Conservation (phyloP, 1,139 yeast genomes). For the Insectozyma bohioensis region DNA sequence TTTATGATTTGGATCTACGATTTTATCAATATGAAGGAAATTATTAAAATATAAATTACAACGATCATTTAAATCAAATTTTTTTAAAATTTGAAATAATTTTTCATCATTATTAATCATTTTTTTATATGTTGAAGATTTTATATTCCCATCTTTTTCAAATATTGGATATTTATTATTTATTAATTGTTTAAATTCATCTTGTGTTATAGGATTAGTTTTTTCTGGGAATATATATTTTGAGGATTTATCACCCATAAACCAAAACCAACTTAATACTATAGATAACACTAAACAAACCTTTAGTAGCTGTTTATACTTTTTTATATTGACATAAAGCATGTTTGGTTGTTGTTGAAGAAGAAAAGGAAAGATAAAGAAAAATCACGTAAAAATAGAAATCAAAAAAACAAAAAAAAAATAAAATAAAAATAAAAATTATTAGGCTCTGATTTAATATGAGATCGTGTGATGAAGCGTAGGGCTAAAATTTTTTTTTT, state of each 20-base stretch:
- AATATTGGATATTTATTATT: conserved; percentile 7
- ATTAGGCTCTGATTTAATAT: no score
- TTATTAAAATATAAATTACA: conserved; percentile 16
- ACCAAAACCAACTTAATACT: neutral
- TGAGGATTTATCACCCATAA: neutral
- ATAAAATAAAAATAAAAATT: no score
- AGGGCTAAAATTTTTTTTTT: no score
- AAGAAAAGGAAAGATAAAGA: no score
- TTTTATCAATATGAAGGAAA: conserved; percentile 1
- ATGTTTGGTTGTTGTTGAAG: no score
- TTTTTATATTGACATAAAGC: neutral
- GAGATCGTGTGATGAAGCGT: no score
- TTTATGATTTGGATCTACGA: conserved; percentile 16
- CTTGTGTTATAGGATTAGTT: neutral
- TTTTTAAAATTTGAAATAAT: conserved; percentile 9
- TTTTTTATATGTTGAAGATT: conserved; percentile 7
- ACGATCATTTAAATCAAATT: conserved; percentile 11
- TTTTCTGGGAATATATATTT: conserved; percentile 1
- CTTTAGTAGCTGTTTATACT: conserved; percentile 2
- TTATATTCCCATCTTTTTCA: neutral
- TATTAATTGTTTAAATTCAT: conserved; percentile 5
- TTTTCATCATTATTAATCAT: conserved; percentile 4
- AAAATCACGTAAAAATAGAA: no score
- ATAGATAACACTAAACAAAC: neutral
- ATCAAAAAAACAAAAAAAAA: no score